Evolutionary conservation across 805 yeast genomes (phyloP), one percentile per base, ranked within the genome.

Genomic region (Candida silvatica): DNA sequence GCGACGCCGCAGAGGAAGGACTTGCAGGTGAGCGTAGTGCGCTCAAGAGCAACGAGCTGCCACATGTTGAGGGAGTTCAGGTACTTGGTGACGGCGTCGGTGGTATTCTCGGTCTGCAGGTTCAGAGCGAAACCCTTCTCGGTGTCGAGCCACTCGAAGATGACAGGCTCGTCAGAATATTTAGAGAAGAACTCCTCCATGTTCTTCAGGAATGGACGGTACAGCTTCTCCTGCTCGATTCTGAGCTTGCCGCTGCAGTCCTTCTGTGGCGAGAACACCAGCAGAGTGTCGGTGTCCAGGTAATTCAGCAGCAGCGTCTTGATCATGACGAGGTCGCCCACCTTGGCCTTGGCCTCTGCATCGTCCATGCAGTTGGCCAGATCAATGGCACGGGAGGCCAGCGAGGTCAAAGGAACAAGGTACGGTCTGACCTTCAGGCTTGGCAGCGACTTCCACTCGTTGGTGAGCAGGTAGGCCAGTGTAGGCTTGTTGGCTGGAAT

Each of bases 211-310:
- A 90, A 62, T 0, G 95, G 95, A 38, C 77, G 58, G 58, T 85
- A 94, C 37, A 68, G 59, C 45, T 76, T 74, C 43, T 85, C 79
- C 58, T 92, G 98, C n/a, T 74, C 85, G 26, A 62, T 55, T 51
- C 98, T 71, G 42, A 92, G 66, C 28, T 63, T 66, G 7, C 97
- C 97, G 45, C 83, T 88, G 52, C 82, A 86, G 54, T 90, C 97
- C 28, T 64, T 67, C 8, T 47, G 44, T 9, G 96, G 94, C 1
- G 96, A 78, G 50, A 88, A 81, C 6, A 90, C 86, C 35, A 92
- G 66, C 42, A 94, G 64, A 2, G 97, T 87, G 57, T 92, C 99
- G 0, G 98, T 92, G 55, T 92, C 98, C 39, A 94, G 64, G 52
- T 88, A 92, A 37, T 88, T 75, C 49, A 90, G 61, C 41, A 92